A percentile compares a stretch with the other conserved stretches of the same genome.
Evolutionary conservation across 768 basidiomycete genomes (phyloP).

Genomic region (Mycena metata): DNA sequence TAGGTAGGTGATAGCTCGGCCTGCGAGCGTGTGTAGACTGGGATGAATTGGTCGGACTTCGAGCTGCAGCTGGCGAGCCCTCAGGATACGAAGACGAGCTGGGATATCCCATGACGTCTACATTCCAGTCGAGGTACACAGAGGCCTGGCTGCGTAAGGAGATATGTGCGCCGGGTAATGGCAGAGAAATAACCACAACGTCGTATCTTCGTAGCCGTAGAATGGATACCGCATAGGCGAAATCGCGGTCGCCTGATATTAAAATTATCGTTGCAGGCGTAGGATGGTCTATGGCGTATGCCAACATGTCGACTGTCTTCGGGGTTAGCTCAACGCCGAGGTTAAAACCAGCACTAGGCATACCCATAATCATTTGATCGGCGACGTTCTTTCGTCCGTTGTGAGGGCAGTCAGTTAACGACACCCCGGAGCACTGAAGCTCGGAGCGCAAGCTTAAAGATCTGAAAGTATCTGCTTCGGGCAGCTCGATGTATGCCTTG

Average conservation of each 20-base stretch:
- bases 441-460: constrained; percentile 57
- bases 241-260: constrained; percentile 77
- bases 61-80: constrained; percentile 1
- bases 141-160: constrained; percentile 71
- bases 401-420: constrained; percentile 54
- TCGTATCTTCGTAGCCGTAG: constrained; percentile 67
- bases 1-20: not conserved
- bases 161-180: constrained; percentile 49
- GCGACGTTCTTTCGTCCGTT: constrained; percentile 56
- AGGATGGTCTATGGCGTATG: constrained; percentile 73
- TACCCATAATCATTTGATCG: constrained; percentile 66
- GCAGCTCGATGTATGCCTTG: constrained; percentile 68
- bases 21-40: constrained; percentile 17
- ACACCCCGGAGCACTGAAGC: constrained; percentile 63
- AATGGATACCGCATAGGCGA: constrained; percentile 72
- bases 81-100: not conserved
- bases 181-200: constrained; percentile 64
- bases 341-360: constrained; percentile 40
- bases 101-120: constrained; percentile 49
- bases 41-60: constrained; percentile 2
- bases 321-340: not conserved
- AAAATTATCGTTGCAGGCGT: constrained; percentile 68
- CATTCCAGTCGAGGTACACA: constrained; percentile 63
- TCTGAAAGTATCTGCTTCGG: constrained; percentile 50
- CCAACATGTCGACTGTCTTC: constrained; percentile 72